Base-by-base conservation (phyloP, 2,329 filamentous ascomycete genomes). In the Ascochyta pisi region DNA sequence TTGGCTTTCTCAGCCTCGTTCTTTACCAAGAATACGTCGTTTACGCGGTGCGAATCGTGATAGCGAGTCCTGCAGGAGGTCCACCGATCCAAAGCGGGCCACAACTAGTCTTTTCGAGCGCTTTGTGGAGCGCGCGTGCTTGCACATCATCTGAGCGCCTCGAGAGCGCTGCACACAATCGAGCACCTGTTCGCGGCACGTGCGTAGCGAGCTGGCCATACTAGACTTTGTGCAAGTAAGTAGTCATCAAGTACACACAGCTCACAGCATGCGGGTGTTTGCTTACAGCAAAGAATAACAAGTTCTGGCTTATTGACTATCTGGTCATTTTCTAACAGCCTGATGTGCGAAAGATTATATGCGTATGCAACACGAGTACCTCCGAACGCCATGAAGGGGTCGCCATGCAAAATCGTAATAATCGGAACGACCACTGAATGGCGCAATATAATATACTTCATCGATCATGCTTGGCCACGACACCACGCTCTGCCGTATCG, bases 101-200 rank as follows among this genome's bases (percentile, higher is more conserved):
- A 47, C 42, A 16, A 42, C 47, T 43, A 46, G 47, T 29, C 26
- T 27, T 49, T 42, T 27, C 45, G 23, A 29, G 27, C 9, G 8
- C 27, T 31, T 37, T 16, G 23, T 22, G 37, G 42, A 38, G 31
- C 5, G 53, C 22, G 47, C 19, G 34, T 38, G 33, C 37, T 8
- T 43, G 42, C 31, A 48, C 23, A 27, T 42, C 50, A 33, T 42
- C 47, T 56, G 19, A 31, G 26, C 24, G 23, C 29, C n/a, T 56
- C 24, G 6, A 7, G 27, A 34, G 22, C 12, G 4, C n/a, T 39
- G 47, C 33, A 48, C 33, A 26, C 34, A 22, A 19, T 34, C 19
- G 23, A 6, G 47, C 51, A 48, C 41, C 27, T 46, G 35, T 31
- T 23, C n/a, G 12, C n/a, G 22, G 34, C 29, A n/a, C 29, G 24